Percentiles rank a stretch among this genome's conserved stretches.
Evolutionary conservation across 2,329 filamentous ascomycete species (phyloP).

Genomic region (Talaromyces sp.): DNA sequence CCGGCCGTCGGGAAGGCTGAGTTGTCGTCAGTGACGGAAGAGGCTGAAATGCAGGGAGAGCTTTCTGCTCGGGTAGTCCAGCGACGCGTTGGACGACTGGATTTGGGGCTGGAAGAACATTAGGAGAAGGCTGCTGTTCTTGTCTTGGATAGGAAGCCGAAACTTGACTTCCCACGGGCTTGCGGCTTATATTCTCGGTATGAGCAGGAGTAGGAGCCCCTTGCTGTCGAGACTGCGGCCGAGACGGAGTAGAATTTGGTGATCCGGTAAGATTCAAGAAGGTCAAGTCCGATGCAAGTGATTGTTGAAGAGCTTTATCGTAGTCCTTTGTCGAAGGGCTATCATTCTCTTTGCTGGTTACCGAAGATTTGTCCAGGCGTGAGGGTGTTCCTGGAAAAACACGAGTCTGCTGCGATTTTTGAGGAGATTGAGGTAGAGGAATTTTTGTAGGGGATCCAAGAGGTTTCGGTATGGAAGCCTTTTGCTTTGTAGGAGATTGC

Average conservation of each 20-base stretch:
- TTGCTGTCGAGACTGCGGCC: constrained; percentile 17
- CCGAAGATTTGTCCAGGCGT: constrained; percentile 36
- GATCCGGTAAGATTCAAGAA: constrained; percentile 38
- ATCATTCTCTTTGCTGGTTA: constrained; percentile 28
- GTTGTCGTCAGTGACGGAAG: constrained; percentile 19
- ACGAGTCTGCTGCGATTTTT: constrained; percentile 52
- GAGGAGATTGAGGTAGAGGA: constrained; percentile 58
- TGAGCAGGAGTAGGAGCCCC: constrained; percentile 18
- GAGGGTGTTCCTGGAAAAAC: constrained; percentile 46
- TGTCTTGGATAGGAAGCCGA: constrained; percentile 21
- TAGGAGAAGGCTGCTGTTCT: constrained; percentile 31
- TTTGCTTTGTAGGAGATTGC: constrained; percentile 53
- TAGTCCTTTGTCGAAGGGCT: constrained; percentile 40
- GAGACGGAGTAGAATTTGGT: constrained; percentile 15
- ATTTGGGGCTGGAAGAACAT: constrained; percentile 1
- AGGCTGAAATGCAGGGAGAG: constrained; percentile 28
- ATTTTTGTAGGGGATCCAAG: constrained; percentile 56
- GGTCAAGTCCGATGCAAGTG: constrained; percentile 40
- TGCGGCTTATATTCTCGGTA: constrained; percentile 23
- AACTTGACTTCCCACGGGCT: constrained; percentile 29
- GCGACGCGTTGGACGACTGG: constrained; percentile 17
- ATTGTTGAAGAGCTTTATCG: constrained; percentile 40
- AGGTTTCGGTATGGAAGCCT: constrained; percentile 28
- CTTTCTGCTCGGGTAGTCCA: constrained; percentile 23
- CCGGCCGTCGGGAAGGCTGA: constrained; percentile 7